Percentiles rank a stretch among this genome's conserved stretches.
Conservation (phyloP, 1,284 basidiomycete species). For the Trichosporon faecale region DNA sequence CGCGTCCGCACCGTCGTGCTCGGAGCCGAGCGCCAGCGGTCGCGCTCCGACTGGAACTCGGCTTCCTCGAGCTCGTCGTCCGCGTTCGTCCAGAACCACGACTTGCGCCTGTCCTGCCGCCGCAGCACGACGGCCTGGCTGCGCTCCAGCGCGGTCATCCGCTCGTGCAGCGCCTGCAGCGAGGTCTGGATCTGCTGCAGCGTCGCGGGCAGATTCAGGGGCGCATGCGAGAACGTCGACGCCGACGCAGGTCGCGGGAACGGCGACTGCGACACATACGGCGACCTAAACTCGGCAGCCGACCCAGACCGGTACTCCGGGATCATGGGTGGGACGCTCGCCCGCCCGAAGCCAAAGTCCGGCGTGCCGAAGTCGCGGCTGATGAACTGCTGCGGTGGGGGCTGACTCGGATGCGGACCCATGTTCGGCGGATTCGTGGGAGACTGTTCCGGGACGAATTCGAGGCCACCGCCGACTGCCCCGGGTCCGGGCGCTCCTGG, state of each 20-base stretch:
- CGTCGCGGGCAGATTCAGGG: conserved; percentile 38
- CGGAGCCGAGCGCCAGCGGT: conserved; percentile 23
- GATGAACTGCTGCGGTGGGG: conserved; percentile 11
- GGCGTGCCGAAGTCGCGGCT: conserved; percentile 35
- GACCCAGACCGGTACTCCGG: conserved; percentile 2
- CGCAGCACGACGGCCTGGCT: conserved; percentile 42
- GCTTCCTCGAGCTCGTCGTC: conserved; percentile 41
- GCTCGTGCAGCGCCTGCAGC: conserved; percentile 81
- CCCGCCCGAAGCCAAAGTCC: conserved; percentile 18
- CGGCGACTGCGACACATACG: conserved; percentile 13
- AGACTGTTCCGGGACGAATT: conserved; percentile 15
- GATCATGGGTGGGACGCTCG: not conserved
- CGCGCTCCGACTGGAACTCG: conserved; percentile 30
- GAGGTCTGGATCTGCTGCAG: conserved; percentile 65
- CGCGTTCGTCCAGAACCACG: conserved; percentile 38
- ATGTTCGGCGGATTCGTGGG: conserved; percentile 4
- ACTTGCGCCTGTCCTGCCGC: conserved; percentile 30
- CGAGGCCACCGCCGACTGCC: not conserved
- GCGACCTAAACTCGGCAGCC: conserved; percentile 14
- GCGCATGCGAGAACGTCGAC: conserved; percentile 46
- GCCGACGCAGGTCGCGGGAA: conserved; percentile 37
- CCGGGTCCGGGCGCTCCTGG: not conserved
- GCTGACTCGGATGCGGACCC: conserved; percentile 3
- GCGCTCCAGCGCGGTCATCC: conserved; percentile 70
- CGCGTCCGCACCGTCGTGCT: conserved; percentile 24